These are phyloP conservation scores for Bifiguratus adelaidae DNA, from an alignment of 192 early-diverging fungal genomes.

Conservation along the genomic window DNA sequence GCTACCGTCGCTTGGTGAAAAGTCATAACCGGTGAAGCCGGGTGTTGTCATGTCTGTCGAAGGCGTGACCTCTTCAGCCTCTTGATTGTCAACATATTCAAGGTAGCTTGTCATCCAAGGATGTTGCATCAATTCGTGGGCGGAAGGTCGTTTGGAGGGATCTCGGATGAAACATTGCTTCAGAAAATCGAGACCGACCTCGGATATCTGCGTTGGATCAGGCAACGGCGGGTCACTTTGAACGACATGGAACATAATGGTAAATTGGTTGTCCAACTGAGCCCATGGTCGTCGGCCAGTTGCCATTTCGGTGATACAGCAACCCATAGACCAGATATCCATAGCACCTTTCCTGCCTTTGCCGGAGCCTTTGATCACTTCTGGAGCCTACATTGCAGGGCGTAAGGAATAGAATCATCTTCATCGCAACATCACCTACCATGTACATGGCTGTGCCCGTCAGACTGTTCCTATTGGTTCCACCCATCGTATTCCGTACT, in stretches of 20 bases:
- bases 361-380: conserved; percentile 74
- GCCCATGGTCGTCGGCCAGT: conserved; percentile 85
- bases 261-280: conserved; percentile 87
- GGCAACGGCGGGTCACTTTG: conserved; percentile 71
- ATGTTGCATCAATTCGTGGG: conserved; percentile 61
- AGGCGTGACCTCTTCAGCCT: too few species aligned
- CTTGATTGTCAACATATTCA: too few species aligned
- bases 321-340: conserved; percentile 91
- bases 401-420: neutral
- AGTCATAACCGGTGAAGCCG: too few species aligned
- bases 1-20: too few species aligned
- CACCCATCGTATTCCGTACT: conserved; percentile 27
- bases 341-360: conserved; percentile 68
- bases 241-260: conserved; percentile 87
- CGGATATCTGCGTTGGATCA: conserved; percentile 49
- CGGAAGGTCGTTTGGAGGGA: conserved; percentile 57
- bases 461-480: conserved; percentile 49
- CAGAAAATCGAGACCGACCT: conserved; percentile 64
- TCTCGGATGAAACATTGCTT: conserved; percentile 68
- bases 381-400: conserved; percentile 23
- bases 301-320: conserved; percentile 85
- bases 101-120: conserved; percentile 51
- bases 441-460: conserved; percentile 56
- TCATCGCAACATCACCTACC: conserved; percentile 16
- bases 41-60: too few species aligned